Conservation (phyloP, 2,329 filamentous ascomycete species). For the Ceratocystiopsis minuta region DNA sequence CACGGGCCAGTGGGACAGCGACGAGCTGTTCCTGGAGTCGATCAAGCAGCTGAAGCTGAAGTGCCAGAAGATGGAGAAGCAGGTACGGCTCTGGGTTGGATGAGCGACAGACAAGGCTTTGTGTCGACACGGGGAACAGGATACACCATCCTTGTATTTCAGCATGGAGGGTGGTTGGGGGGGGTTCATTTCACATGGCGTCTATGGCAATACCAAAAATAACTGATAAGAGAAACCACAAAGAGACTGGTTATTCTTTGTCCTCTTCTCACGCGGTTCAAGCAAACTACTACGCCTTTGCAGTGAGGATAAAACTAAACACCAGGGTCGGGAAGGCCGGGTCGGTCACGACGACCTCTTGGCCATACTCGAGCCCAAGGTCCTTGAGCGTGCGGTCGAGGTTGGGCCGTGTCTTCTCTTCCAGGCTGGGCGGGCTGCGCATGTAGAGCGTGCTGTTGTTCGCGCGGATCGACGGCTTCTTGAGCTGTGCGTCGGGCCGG, state of each 20-base stretch:
- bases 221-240: too few relatives aligned
- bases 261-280: neutral
- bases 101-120: too few relatives aligned
- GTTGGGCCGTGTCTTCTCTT: slow-evolving; percentile 71
- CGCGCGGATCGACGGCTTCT: slow-evolving; percentile 70
- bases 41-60: slow-evolving; percentile 75
- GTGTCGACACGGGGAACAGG: too few relatives aligned
- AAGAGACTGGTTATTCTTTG: neutral
- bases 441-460: slow-evolving; percentile 81
- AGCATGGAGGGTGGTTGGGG: too few relatives aligned
- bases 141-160: too few relatives aligned
- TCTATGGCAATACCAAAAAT: too few relatives aligned
- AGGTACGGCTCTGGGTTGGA: slow-evolving; percentile 23
- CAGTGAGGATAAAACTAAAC: slow-evolving; percentile 37
- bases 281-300: slow-evolving; percentile 15
- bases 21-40: slow-evolving; percentile 81
- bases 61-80: slow-evolving; percentile 54
- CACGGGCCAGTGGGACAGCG: slow-evolving; percentile 85
- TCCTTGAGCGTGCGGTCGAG: slow-evolving; percentile 60
- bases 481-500: slow-evolving; percentile 77
- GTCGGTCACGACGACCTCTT: slow-evolving; percentile 85
- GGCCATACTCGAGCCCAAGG: slow-evolving; percentile 53
- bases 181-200: too few relatives aligned
- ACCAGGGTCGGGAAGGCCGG: slow-evolving; percentile 67
- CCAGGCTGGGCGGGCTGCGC: slow-evolving; percentile 62